Evolutionary conservation across 176 grass and related monocot species (phyloP), one percentile per base, ranked within the genome.

Genomic region (Puya raimondii): DNA sequence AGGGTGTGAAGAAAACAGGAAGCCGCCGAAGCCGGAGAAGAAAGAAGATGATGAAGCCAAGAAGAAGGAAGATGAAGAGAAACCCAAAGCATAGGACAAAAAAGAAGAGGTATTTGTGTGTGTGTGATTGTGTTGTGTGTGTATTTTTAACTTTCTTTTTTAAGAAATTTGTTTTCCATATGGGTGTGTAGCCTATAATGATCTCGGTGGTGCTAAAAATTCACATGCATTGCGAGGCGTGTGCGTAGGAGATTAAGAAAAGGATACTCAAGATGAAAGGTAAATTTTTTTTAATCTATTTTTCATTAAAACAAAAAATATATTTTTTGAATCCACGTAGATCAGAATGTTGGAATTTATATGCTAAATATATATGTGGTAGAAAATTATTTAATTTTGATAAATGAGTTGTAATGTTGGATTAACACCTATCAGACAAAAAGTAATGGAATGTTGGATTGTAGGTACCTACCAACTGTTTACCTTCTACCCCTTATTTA

Each of bases 181-280:
- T 26, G 25, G 26, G 53, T 58, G 4, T 58, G 16, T 17, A 90
- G 93, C 79, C 84, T 4, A 59, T 78, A 13, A 86, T 90, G 76
- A 81, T 92, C 53, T 23, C 67, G 0, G 88, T 86, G 1, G 81
- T 90, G 67, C 74, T 92, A 23, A 96, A 91, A 83, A 84, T 96
- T 64, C 79, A 89, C 76, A 89, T 92, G 86, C 92, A 96, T 33
- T 85, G 88, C 65, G 83, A 96, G 78, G 88, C 81, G 20, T 96
- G 88, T 49, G 76, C 86, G 25, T 81, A 85, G 51, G 79, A 53
- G 49, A 92, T 92, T 48, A 83, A 69, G 71, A 96, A 90, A 73
- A 89, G 74, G 57, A 92, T 96, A 71, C 80, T 85, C 42, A 92
- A 83, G 79, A 90, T 92, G 88, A 92, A 96, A 92, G 86, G 93